Evolutionary conservation across 176 grass and related monocot genomes (phyloP).

Genomic region (Eremochloa ophiuroides): DNA sequence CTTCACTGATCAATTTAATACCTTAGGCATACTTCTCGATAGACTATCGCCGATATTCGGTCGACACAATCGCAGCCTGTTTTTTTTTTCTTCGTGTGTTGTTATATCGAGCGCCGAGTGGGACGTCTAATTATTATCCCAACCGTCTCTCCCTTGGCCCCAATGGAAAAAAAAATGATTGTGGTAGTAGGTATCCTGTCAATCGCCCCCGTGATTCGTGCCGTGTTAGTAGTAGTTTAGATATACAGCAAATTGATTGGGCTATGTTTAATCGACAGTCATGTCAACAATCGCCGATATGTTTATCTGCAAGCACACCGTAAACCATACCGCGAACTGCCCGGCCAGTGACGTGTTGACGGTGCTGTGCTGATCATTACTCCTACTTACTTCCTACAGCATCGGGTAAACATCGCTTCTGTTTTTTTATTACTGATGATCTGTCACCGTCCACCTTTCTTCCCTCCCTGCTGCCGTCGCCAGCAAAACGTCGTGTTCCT

Average conservation of each 20-base stretch:
- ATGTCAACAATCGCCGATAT: no score
- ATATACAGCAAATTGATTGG: not conserved
- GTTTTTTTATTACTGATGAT: not conserved
- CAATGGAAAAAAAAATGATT: not conserved
- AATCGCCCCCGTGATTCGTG: slow-evolving; percentile 17
- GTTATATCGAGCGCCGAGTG: not conserved
- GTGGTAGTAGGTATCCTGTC: slow-evolving; percentile 37
- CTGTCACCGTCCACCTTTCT: not conserved
- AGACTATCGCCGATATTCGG: no score
- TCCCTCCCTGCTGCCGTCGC: not conserved
- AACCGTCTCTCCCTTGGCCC: not conserved
- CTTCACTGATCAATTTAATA: no score
- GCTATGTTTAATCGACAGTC: not conserved
- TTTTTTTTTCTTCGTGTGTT: no score
- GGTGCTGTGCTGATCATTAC: not conserved
- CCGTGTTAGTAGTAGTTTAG: not conserved
- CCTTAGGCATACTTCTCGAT: no score
- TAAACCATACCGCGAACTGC: not conserved
- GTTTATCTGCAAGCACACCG: not conserved
- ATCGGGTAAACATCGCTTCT: not conserved
- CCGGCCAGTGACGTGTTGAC: not conserved
- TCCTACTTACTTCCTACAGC: not conserved
- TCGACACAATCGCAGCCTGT: no score
- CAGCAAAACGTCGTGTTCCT: not conserved
- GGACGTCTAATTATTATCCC: not conserved